These are phyloP conservation scores for Micractinium sp. DNA, from an alignment of 139 green algal genomes.

Conservation along the genomic window DNA sequence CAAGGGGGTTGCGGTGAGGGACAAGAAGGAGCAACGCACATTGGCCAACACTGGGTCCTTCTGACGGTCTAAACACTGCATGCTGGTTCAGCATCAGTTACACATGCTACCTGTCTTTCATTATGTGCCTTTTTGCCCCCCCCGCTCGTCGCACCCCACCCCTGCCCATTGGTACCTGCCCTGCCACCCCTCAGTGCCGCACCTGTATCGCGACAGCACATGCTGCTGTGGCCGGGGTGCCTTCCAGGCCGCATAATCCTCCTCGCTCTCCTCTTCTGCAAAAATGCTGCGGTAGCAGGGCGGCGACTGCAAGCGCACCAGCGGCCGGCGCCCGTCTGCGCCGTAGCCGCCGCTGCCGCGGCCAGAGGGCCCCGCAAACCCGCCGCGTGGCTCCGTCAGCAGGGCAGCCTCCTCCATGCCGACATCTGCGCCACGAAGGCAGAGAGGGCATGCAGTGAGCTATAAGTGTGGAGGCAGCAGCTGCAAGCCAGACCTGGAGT, in stretches of 20 bases:
- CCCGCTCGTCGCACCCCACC: too few species aligned
- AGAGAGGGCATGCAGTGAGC: not conserved
- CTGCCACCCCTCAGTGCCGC: not conserved
- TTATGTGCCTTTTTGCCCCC: too few species aligned
- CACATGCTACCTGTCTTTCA: too few species aligned
- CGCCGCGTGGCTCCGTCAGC: not conserved
- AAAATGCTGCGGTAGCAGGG: slow-evolving; percentile 61
- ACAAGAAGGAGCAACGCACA: not conserved
- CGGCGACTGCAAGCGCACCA: slow-evolving; percentile 40
- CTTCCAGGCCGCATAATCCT: slow-evolving; percentile 4
- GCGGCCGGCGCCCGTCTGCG: not conserved
- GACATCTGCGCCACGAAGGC: not conserved
- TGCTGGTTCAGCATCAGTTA: too few species aligned
- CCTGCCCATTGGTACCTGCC: too few species aligned
- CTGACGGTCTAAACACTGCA: too few species aligned
- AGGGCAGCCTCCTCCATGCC: not conserved
- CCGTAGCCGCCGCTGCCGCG: not conserved
- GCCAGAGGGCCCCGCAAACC: slow-evolving; percentile 7
- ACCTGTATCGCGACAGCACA: slow-evolving; percentile 4
- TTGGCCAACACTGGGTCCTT: too few species aligned
- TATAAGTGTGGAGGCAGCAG: not conserved
- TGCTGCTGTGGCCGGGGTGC: not conserved
- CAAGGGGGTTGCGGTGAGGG: not conserved
- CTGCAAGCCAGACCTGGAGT: too few species aligned
- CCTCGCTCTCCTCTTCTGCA: slow-evolving; percentile 27